phyloP scores from a whole-genome alignment of 2,329 filamentous ascomycete genomes.

The Penicillium sp. region DNA sequence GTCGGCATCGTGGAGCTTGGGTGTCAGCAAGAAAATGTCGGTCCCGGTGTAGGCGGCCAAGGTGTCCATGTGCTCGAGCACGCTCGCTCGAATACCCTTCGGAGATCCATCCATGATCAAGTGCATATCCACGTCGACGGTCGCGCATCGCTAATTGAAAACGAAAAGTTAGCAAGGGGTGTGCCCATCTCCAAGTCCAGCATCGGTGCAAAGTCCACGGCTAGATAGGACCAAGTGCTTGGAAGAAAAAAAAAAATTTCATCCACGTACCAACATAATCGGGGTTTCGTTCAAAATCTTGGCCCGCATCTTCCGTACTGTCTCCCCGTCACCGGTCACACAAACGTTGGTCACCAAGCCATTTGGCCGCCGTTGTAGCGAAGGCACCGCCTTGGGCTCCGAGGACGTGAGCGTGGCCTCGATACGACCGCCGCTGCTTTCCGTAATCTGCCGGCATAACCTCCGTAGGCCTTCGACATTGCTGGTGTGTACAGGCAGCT shows the following conservation, averaged over 20 bases:
- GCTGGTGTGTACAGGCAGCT: slow-evolving; percentile 87
- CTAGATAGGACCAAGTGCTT: neutral
- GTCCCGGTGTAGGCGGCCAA: slow-evolving; percentile 89
- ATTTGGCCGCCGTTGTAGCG: slow-evolving; percentile 56
- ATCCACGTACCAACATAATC: slow-evolving; percentile 78
- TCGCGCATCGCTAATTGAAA: slow-evolving; percentile 76
- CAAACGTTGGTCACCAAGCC: slow-evolving; percentile 84
- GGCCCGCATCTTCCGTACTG: slow-evolving; percentile 87
- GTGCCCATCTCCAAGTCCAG: neutral
- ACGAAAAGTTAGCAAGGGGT: slow-evolving; percentile 30
- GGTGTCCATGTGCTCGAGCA: slow-evolving; percentile 84
- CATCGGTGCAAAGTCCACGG: neutral
- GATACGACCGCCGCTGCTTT: slow-evolving; percentile 70
- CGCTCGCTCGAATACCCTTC: slow-evolving; percentile 72
- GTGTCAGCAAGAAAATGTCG: slow-evolving; percentile 93
- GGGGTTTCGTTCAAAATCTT: slow-evolving; percentile 90
- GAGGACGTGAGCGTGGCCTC: slow-evolving; percentile 85
- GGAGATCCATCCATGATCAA: slow-evolving; percentile 79
- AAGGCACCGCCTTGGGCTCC: slow-evolving; percentile 70
- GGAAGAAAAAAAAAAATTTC: slow-evolving; percentile 29
- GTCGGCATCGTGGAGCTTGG: slow-evolving; percentile 80
- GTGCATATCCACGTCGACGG: slow-evolving; percentile 89
- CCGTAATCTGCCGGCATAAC: slow-evolving; percentile 81
- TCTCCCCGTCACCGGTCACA: slow-evolving; percentile 83
- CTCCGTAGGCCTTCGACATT: slow-evolving; percentile 81